These are phyloP conservation scores for Fusarium oligoseptatum DNA, from an alignment of 2,329 filamentous ascomycete genomes.

Conservation along the genomic window DNA sequence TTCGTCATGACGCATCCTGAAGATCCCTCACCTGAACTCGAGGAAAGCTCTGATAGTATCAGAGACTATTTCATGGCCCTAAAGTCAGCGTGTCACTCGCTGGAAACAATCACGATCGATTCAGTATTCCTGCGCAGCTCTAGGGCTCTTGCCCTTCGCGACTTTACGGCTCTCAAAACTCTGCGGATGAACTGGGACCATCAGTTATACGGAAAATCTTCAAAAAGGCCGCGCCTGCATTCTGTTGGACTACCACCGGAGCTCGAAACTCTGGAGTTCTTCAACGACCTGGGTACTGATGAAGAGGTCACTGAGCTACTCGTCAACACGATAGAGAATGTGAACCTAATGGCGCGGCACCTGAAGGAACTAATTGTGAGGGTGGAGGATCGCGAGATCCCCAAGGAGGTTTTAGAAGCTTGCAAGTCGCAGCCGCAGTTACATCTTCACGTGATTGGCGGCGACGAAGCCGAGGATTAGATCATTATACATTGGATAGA, in stretches of 20 bases:
- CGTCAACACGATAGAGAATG: constrained; percentile 56
- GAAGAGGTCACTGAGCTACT: constrained; percentile 62
- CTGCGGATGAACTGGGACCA: constrained; percentile 62
- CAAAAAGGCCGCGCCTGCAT: constrained; percentile 59
- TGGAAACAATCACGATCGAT: constrained; percentile 61
- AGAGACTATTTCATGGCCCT: constrained; percentile 62
- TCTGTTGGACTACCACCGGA: constrained; percentile 62
- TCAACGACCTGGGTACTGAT: constrained; percentile 60
- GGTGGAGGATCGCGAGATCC: constrained; percentile 51
- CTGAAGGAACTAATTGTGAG: constrained; percentile 55
- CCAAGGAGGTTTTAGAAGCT: constrained; percentile 51
- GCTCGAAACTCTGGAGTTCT: constrained; percentile 61
- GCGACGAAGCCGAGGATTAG: constrained; percentile 17
- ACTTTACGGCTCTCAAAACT: constrained; percentile 57
- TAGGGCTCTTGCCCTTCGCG: constrained; percentile 59
- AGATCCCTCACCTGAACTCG: constrained; percentile 56
- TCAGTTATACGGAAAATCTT: constrained; percentile 61
- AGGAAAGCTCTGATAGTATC: constrained; percentile 62
- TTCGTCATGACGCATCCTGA: constrained; percentile 62
- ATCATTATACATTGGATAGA: not conserved
- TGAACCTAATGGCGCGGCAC: constrained; percentile 53
- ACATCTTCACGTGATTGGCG: constrained; percentile 51
- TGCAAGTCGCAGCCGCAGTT: constrained; percentile 51
- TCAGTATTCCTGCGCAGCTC: constrained; percentile 55
- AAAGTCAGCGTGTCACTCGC: constrained; percentile 55